Conservation (phyloP, 768 basidiomycete genomes). For the Coprinopsis marcescibilis region DNA sequence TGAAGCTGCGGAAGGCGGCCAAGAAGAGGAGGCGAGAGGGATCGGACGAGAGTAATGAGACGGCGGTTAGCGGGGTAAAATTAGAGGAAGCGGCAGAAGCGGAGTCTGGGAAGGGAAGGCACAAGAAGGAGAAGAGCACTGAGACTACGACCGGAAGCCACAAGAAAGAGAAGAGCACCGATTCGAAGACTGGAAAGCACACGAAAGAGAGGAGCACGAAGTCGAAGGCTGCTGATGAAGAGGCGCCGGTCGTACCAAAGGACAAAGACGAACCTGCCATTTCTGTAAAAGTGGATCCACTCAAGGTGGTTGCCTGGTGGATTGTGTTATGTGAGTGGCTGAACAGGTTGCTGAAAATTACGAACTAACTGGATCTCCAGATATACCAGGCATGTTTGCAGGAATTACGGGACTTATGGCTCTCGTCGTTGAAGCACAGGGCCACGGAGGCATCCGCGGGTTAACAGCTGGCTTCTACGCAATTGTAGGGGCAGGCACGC, state of each 20-base stretch:
- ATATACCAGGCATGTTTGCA: conserved; percentile 26
- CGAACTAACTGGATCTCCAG: conserved; percentile 12
- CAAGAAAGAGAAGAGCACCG: not conserved
- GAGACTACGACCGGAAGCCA: not conserved
- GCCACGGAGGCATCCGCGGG: not conserved
- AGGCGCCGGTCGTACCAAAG: too few relatives aligned
- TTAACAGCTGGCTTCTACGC: conserved; percentile 12
- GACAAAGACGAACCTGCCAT: conserved; percentile 5
- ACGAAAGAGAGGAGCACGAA: not conserved
- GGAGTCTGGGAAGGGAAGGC: not conserved
- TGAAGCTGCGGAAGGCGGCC: conserved; percentile 4
- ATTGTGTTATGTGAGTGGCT: conserved; percentile 9
- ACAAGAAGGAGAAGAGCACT: not conserved
- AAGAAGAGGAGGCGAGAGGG: not conserved
- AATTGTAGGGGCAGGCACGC: conserved; percentile 7
- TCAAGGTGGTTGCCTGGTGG: conserved; percentile 10
- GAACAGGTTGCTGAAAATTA: not conserved
- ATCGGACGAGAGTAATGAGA: not conserved
- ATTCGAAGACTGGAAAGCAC: too few relatives aligned
- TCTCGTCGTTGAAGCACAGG: conserved; percentile 19
- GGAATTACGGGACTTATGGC: conserved; percentile 28
- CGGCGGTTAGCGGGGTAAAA: not conserved
- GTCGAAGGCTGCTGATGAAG: not conserved
- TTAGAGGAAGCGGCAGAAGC: not conserved
- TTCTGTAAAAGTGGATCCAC: conserved; percentile 3